Evolutionary conservation across 148 eudicot species (phyloP).

Genomic region (Rhododendron henanense): DNA sequence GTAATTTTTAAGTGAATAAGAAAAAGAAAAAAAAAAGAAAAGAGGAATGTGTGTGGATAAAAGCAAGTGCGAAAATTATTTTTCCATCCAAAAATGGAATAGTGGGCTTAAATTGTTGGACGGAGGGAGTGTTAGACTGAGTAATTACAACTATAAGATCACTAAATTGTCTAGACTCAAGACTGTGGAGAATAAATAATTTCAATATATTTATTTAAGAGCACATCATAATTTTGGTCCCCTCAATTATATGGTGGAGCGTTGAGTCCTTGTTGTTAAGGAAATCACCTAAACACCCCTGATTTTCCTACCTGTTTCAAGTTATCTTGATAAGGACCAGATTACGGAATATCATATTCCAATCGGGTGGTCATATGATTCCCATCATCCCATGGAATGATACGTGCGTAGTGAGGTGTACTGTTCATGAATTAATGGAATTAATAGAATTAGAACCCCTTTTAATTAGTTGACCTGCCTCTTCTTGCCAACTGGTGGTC

Average conservation of each 20-base stretch:
- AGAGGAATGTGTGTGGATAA: no score
- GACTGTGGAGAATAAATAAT: not conserved
- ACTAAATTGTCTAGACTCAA: not conserved
- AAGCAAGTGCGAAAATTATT: no score
- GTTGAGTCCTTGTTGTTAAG: not conserved
- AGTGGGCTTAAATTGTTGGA: no score
- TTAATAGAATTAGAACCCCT: not conserved
- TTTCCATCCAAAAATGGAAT: no score
- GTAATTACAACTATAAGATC: not conserved
- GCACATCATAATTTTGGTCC: not conserved
- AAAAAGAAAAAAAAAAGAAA: no score
- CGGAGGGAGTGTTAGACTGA: no score
- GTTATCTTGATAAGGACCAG: slow-evolving; percentile 9
- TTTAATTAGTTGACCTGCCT: slow-evolving; percentile 20
- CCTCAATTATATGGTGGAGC: not conserved
- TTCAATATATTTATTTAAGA: not conserved
- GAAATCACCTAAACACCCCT: slow-evolving; percentile 6
- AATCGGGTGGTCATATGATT: not conserved
- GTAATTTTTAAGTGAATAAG: no score
- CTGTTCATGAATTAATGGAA: not conserved
- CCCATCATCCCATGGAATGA: not conserved
- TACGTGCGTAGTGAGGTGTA: not conserved
- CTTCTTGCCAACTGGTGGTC: slow-evolving; percentile 6
- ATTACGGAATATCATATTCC: not conserved
- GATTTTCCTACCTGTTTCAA: not conserved